Percentiles rank a stretch among this genome's conserved stretches.
phyloP scores from a whole-genome alignment of 768 basidiomycete genomes.

The Naganishia vaughanmartiniae region DNA sequence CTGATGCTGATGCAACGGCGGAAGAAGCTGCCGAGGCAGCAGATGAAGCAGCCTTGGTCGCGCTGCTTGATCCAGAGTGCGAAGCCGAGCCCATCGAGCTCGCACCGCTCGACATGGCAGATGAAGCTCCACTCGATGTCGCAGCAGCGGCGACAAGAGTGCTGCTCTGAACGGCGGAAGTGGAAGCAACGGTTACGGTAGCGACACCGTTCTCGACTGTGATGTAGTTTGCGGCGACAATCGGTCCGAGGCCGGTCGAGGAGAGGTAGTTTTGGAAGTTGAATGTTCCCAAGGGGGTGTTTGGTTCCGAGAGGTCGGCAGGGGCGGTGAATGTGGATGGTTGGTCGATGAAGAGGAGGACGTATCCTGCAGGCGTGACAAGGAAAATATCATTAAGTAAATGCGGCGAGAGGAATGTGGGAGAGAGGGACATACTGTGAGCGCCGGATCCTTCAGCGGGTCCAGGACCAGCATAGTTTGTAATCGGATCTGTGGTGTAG shows the following conservation, averaged over 20 bases:
- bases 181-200: constrained; percentile 59
- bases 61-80: neutral
- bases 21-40: constrained; percentile 5
- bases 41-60: neutral
- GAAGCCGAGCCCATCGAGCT: neutral
- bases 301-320: constrained; percentile 58
- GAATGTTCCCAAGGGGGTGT: constrained; percentile 60
- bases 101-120: neutral
- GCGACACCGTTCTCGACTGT: constrained; percentile 68
- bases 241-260: constrained; percentile 59
- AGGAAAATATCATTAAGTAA: constrained; percentile 41
- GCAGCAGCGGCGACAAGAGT: constrained; percentile 56
- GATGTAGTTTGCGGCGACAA: constrained; percentile 72
- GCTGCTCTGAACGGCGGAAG: constrained; percentile 66
- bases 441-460: constrained; percentile 69
- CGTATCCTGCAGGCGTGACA: constrained; percentile 58
- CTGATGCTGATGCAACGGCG: neutral
- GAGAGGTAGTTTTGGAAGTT: constrained; percentile 62
- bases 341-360: constrained; percentile 65
- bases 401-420: neutral
- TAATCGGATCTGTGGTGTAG: constrained; percentile 52
- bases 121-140: constrained; percentile 16
- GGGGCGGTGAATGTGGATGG: constrained; percentile 65
- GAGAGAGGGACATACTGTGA: constrained; percentile 52
- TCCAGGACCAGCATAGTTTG: constrained; percentile 68